Percentiles rank a stretch among this genome's conserved stretches.
These are phyloP conservation scores for Clavariopsis aquatica DNA, from an alignment of 495 filamentous ascomycete genomes.

Conservation along the genomic window DNA sequence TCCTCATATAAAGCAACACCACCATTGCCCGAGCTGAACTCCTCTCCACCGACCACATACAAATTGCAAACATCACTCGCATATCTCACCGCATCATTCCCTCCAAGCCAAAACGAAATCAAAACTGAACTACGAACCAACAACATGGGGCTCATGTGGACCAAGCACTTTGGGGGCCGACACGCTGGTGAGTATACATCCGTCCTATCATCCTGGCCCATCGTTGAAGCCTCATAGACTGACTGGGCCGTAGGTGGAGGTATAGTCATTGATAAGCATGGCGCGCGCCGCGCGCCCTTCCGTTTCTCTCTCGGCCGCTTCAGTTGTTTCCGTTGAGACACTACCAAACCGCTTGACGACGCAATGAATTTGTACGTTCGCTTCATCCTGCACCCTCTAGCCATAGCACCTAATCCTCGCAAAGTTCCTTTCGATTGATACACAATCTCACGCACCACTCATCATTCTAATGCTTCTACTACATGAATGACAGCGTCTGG, in stretches of 20 bases:
- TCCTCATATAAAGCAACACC: not conserved
- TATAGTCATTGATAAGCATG: constrained; percentile 47
- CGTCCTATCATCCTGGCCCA: not conserved
- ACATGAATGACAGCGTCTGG: constrained; percentile 10
- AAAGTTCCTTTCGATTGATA: not conserved
- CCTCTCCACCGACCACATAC: not conserved
- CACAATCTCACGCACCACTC: not conserved
- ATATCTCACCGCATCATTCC: not conserved
- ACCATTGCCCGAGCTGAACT: not conserved
- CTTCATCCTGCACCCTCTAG: not conserved
- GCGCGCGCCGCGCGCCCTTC: constrained; percentile 44
- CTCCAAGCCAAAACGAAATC: not conserved
- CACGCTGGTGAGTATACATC: constrained; percentile 34
- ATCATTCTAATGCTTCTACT: not conserved
- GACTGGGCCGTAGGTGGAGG: constrained; percentile 34
- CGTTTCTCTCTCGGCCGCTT: constrained; percentile 45
- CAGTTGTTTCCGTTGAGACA: constrained; percentile 44
- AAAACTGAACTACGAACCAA: not conserved
- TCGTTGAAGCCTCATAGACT: not conserved
- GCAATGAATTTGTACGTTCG: not conserved
- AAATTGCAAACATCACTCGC: not conserved
- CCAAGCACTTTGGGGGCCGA: constrained; percentile 39
- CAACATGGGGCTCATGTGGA: constrained; percentile 42
- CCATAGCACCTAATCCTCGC: not conserved
- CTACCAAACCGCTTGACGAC: constrained; percentile 12